A percentile compares a stretch with the other conserved stretches of the same genome.
These are phyloP conservation scores for Vicia villosa DNA, from an alignment of 306 rosid genomes.

Conservation along the genomic window DNA sequence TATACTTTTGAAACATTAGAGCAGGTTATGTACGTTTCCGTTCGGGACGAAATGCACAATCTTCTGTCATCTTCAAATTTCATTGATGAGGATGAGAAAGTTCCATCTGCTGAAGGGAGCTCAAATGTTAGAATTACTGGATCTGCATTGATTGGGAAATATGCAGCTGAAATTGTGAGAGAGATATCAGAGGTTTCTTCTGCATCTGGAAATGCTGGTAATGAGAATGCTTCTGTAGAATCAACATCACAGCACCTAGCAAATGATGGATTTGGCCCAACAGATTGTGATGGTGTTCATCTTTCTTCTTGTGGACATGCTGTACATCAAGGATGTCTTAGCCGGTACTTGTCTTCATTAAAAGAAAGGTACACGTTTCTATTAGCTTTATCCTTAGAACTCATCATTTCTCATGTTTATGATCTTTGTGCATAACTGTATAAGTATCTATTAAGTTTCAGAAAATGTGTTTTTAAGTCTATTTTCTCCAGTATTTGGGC, in stretches of 20 bases:
- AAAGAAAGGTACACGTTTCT: constrained; percentile 74
- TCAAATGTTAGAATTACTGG: constrained; percentile 40
- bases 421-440: neutral
- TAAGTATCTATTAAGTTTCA: neutral
- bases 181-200: constrained; percentile 58
- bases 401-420: constrained; percentile 2
- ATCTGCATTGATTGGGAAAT: constrained; percentile 68
- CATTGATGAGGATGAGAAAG: constrained; percentile 35
- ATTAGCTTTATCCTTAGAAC: constrained; percentile 6
- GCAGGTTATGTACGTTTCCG: constrained; percentile 59
- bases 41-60: constrained; percentile 55
- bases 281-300: constrained; percentile 84
- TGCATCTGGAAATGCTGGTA: constrained; percentile 51
- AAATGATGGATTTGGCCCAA: constrained; percentile 76
- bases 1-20: constrained; percentile 67
- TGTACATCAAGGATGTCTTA: constrained; percentile 94
- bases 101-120: constrained; percentile 45
- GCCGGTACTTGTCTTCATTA: constrained; percentile 78
- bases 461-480: neutral
- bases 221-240: constrained; percentile 53
- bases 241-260: constrained; percentile 45
- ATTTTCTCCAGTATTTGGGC: neutral
- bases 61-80: constrained; percentile 35
- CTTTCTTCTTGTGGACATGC: constrained; percentile 99
- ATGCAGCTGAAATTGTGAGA: constrained; percentile 63